Conservation (phyloP, 306 rosid species). For the Prunus davidiana region DNA sequence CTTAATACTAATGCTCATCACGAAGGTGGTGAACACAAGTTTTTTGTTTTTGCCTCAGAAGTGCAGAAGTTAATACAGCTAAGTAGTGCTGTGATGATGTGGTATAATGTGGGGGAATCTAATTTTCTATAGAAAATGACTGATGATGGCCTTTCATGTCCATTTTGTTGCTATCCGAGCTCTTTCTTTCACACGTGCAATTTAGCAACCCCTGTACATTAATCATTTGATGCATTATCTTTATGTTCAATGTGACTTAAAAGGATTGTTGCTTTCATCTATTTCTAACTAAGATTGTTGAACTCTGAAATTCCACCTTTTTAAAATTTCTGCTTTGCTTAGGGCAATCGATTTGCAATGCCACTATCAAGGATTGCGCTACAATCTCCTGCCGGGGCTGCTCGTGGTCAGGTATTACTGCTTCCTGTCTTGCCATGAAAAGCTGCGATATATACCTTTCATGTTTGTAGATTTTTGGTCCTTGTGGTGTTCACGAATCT, state of each 20-base stretch:
- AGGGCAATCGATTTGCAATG: constrained; percentile 86
- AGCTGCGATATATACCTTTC: not conserved
- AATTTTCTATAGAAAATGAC: not conserved
- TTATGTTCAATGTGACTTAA: not conserved
- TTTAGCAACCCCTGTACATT: not conserved
- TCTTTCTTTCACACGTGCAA: not conserved
- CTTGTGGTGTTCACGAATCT: constrained; percentile 20
- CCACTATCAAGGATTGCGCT: constrained; percentile 79
- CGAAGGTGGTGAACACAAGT: not conserved
- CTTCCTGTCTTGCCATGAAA: not conserved
- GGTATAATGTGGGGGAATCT: not conserved
- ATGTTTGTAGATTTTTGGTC: constrained; percentile 4
- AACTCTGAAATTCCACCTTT: not conserved
- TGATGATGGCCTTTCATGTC: not conserved
- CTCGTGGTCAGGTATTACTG: constrained; percentile 85
- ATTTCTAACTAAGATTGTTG: constrained; percentile 11
- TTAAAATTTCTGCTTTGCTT: constrained; percentile 11
- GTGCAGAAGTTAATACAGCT: not conserved
- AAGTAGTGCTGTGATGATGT: not conserved
- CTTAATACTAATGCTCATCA: not conserved
- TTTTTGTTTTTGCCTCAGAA: not conserved
- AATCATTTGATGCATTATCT: not conserved
- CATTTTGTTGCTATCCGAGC: not conserved
- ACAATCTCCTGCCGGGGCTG: constrained; percentile 87
- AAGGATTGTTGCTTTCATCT: not conserved